A percentile compares a stretch with the other conserved stretches of the same genome.
Conservation (phyloP, 768 basidiomycete genomes). For the Lanmaoa rubissima region DNA sequence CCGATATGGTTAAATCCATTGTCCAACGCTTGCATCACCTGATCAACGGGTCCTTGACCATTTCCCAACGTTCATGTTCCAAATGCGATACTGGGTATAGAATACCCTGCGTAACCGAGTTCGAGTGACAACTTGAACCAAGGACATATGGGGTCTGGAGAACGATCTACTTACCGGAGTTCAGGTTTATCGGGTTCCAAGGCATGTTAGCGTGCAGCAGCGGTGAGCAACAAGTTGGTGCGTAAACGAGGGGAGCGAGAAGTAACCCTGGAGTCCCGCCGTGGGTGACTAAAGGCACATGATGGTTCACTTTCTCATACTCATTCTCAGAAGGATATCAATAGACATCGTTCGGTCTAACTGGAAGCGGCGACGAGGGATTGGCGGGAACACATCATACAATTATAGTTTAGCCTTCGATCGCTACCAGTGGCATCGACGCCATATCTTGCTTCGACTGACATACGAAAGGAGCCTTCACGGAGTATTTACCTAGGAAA, state of each 20-base stretch:
- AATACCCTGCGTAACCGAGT: slow-evolving; percentile 36
- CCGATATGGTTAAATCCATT: slow-evolving; percentile 65
- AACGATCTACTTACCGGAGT: slow-evolving; percentile 46
- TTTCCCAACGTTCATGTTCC: slow-evolving; percentile 67
- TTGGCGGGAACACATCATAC: background rate
- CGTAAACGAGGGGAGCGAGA: background rate
- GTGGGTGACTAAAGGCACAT: background rate
- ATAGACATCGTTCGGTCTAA: background rate
- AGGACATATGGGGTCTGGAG: background rate
- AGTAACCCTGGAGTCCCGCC: background rate
- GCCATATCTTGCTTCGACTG: background rate
- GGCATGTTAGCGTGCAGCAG: slow-evolving; percentile 41
- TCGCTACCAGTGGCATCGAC: background rate
- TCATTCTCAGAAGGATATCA: background rate
- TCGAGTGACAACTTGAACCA: background rate
- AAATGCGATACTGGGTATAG: slow-evolving; percentile 51
- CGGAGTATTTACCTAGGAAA: background rate
- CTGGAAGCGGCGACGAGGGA: background rate
- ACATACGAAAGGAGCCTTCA: background rate
- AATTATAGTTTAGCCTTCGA: background rate
- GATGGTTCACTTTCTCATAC: background rate
- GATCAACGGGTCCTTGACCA: slow-evolving; percentile 48
- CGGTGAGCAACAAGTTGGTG: background rate
- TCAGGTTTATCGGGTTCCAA: slow-evolving; percentile 57
- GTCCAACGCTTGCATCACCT: slow-evolving; percentile 61